These are phyloP conservation scores for Spergularia marina DNA, from an alignment of 148 eudicot species.

Conservation along the genomic window DNA sequence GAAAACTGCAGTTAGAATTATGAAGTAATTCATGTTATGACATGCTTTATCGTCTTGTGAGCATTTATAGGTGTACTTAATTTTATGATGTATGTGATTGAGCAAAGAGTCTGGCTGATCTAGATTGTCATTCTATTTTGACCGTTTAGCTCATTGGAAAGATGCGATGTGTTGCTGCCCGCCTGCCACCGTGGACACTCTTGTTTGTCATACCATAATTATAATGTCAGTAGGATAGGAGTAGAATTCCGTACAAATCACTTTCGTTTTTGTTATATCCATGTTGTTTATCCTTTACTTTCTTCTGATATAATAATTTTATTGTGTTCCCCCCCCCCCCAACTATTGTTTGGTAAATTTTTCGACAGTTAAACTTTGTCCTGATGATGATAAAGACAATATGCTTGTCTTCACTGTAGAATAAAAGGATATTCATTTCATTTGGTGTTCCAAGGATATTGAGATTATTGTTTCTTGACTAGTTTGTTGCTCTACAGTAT, in stretches of 20 bases:
- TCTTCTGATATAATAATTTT: not conserved
- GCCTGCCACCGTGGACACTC: not conserved
- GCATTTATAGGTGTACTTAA: not conserved
- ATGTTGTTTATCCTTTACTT: not conserved
- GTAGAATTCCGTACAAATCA: not conserved
- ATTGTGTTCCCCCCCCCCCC: not conserved
- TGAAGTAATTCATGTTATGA: not conserved
- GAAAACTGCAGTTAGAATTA: conserved; percentile 2
- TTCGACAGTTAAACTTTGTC: not conserved
- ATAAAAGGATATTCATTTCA: not conserved
- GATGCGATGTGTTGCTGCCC: not conserved
- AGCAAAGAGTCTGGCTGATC: not conserved
- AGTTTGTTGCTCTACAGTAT: not conserved
- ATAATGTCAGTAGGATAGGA: not conserved
- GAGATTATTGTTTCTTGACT: conserved; percentile 2
- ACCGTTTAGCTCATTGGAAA: not conserved
- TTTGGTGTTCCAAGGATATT: not conserved
- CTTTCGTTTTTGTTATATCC: not conserved
- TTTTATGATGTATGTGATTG: not conserved
- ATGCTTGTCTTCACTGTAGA: not conserved
- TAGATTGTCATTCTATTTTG: not conserved
- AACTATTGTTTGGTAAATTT: not conserved
- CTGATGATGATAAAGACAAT: not conserved
- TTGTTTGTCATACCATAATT: not conserved
- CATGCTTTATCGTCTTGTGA: conserved; percentile 1